A percentile compares a stretch with the other conserved stretches of the same genome.
These are phyloP conservation scores for Daldinia childiae DNA, from an alignment of 495 filamentous ascomycete genomes.

Conservation along the genomic window DNA sequence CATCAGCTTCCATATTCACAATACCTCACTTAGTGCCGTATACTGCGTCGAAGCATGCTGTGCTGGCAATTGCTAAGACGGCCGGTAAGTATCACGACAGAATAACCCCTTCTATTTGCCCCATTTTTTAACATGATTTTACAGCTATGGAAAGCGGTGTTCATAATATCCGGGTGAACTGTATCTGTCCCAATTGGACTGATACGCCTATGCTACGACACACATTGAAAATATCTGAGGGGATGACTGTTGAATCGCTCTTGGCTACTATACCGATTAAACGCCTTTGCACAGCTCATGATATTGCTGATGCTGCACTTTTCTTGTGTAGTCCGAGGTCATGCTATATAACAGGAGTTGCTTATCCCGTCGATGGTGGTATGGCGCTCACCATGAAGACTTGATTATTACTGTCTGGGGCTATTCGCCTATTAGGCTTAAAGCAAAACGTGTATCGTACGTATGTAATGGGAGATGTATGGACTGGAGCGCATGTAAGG, in stretches of 20 bases:
- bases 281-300: conserved; percentile 50
- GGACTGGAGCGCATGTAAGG: neutral
- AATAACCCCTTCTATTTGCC: neutral
- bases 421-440: neutral
- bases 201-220: conserved; percentile 52
- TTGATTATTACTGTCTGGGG: neutral
- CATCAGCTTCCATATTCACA: conserved; percentile 51
- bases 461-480: neutral
- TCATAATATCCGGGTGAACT: conserved; percentile 55
- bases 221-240: neutral
- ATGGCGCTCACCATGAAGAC: neutral
- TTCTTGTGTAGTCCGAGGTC: conserved; percentile 55
- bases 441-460: neutral
- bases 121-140: neutral
- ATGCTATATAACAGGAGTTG: conserved; percentile 49
- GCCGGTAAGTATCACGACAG: conserved; percentile 43
- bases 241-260: conserved; percentile 3
- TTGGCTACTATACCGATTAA: conserved; percentile 45
- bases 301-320: conserved; percentile 56
- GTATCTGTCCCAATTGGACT: conserved; percentile 55
- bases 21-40: conserved; percentile 48
- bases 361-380: conserved; percentile 46
- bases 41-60: conserved; percentile 60
- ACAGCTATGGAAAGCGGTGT: conserved; percentile 48
- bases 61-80: conserved; percentile 58